Base-by-base conservation (phyloP, 768 basidiomycete species). In the Tricholoma hemisulphureum region DNA sequence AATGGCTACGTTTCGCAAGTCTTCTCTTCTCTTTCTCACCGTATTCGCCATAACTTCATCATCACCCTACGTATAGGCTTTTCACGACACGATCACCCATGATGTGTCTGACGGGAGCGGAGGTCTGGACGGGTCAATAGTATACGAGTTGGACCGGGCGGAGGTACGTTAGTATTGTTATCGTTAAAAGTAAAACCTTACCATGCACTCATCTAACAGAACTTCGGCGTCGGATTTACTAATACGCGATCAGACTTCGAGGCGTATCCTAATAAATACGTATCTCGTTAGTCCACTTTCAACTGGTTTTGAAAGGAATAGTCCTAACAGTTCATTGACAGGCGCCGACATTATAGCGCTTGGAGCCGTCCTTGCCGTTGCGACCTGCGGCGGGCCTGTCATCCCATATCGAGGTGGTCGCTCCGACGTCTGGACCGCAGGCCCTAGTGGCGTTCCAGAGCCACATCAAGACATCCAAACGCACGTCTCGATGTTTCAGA, bases 51-150 rank as follows among this genome's bases (percentile, higher is more conserved):
- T 13, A 56, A 50, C 20, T 23, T 16, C 9, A 51, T 29, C 20
- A 26, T 16, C 9, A 51, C 24, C 32, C 51, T 16, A 62, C 51
- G 20, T 41, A 80, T 41, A 80, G 78, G 76, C 79, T 29, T 82
- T 80, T 61, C 81, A 83, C 62, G 81, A 83, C 65, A 75, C 77
- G 71, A 73, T 79, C 18, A 79, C 80, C 6, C 72, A 79, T 52
- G 75, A 82, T 60, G 68, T 69, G 26, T 69, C 73, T n/a, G 71
- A 74, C 63, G 80, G 79, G 7, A 73, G 73, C 1, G 82, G 80
- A 20, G 81, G 82, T n/a, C 41, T 83, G 53, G 82, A 83, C 58
- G 78, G 77, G 20, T 80, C 79, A 7, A 73, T 83, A 56, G 75
- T 70, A 20, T 81, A 79, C 54, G 82, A 83, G 63, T 71, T 78